Evolutionary conservation across 768 basidiomycete genomes (phyloP).

Genomic region (Hortiboletus flavorubellus): DNA sequence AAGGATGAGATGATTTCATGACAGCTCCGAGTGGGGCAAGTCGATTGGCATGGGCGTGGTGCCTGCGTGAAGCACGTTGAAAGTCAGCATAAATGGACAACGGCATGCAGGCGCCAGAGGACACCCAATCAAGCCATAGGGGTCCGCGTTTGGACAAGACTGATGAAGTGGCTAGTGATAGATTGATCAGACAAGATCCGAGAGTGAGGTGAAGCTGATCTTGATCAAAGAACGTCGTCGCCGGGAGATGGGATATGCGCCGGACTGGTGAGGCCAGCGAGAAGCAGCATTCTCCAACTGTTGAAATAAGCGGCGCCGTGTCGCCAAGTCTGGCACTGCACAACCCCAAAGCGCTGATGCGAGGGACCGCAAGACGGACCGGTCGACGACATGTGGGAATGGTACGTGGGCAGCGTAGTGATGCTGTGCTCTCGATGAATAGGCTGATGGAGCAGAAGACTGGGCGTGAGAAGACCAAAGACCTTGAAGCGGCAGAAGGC

Average conservation of each 20-base stretch:
- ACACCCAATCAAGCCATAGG: not conserved
- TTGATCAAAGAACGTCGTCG: not conserved
- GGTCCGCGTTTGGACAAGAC: not conserved
- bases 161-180: not conserved
- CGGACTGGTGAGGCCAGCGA: constrained; percentile 2
- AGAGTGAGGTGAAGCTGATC: constrained; percentile 2
- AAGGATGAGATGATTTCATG: constrained; percentile 25
- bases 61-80: constrained; percentile 5
- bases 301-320: not conserved
- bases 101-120: constrained; percentile 11
- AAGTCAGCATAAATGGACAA: constrained; percentile 5
- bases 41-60: constrained; percentile 16
- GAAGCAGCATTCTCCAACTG: not conserved
- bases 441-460: not conserved
- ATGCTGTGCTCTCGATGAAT: constrained; percentile 5
- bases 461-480: constrained; percentile 11
- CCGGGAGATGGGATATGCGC: constrained; percentile 1
- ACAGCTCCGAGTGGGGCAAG: constrained; percentile 5
- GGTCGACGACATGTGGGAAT: constrained; percentile 22
- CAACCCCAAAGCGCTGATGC: not conserved
- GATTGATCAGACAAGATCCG: constrained; percentile 3
- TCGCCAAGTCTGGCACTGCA: not conserved
- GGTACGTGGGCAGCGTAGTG: constrained; percentile 16
- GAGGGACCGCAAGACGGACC: not conserved
- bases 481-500: constrained; percentile 8